Evolutionary conservation across 352 stramenopile species (phyloP), one percentile per base, ranked within the genome.

Genomic region (Elongisporangium anandrum): DNA sequence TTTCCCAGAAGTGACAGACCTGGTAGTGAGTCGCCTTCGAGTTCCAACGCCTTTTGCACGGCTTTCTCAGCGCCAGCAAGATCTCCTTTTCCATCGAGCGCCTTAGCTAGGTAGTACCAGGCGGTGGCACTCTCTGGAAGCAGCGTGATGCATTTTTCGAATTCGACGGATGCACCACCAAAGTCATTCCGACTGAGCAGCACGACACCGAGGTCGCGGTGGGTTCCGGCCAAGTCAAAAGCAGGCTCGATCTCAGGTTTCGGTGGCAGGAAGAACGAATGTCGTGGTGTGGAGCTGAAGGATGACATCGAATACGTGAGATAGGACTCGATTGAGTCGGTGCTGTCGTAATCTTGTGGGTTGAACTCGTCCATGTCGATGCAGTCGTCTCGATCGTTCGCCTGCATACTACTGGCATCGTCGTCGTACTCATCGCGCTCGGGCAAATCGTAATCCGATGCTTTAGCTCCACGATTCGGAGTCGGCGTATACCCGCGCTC

Each of bases 41-140:
- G 64, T 34, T 70, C 63, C 16, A 90, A 49, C 2, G 81, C 70
- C 54, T 72, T 65, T 3, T 78, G 69, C 13, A 88, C 73, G 19
- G 81, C 81, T 17, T 70, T 64, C 64, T 90, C 77, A 2, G 81
- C 78, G 5, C 58, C 67, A 9, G 59, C 59, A 21, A 56, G 61
- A 52, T 84, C 66, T 2, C 79, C 75, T 8, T 63, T 62, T 0
- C 70, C 73, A 50, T 90, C 81, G n/a, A 88, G 50, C 19, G 78
- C 81, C 60, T 81, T 90, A 13, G 81, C 81, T 41, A 88, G 65
- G 50, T 87, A 64, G 41, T 82, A 79, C 76, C 76, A 87, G n/a
- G 65, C 50, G 5, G 58, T 57, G 3, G 77, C 70, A 24, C 83
- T 77, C 10, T 63, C 50, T 8, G 56, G 22, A 23, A 86, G 60